phyloP scores from a whole-genome alignment of 352 stramenopile genomes.

The Phytophthora pseudosyringae region DNA sequence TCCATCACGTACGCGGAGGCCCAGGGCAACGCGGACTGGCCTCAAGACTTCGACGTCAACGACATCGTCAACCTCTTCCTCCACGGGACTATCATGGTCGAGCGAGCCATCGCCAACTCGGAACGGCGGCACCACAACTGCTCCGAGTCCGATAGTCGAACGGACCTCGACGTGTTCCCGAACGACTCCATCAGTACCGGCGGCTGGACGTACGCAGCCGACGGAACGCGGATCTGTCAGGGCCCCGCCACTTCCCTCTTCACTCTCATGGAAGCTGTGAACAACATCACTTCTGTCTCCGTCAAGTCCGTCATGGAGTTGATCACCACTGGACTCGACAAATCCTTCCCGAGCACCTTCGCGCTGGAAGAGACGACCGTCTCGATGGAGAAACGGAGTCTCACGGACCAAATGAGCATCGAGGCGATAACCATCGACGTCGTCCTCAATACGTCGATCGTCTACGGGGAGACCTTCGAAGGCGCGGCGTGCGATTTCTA shows the following conservation, averaged over 20 bases:
- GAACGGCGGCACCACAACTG: constrained; percentile 44
- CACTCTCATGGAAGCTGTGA: constrained; percentile 32
- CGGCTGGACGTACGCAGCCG: constrained; percentile 34
- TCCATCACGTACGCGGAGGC: constrained; percentile 21
- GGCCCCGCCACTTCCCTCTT: constrained; percentile 44
- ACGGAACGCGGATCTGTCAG: constrained; percentile 49
- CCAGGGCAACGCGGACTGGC: constrained; percentile 24
- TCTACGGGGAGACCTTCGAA: constrained; percentile 30
- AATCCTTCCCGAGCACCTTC: constrained; percentile 36
- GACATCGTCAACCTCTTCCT: constrained; percentile 44
- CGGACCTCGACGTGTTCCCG: constrained; percentile 27
- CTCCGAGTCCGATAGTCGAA: constrained; percentile 41
- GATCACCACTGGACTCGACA: constrained; percentile 35
- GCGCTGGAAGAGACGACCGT: constrained; percentile 34
- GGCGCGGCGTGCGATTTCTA: constrained; percentile 17
- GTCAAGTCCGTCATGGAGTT: constrained; percentile 31
- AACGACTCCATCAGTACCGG: constrained; percentile 16
- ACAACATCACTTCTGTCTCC: constrained; percentile 14
- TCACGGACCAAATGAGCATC: constrained; percentile 37
- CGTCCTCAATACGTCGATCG: constrained; percentile 22
- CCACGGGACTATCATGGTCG: constrained; percentile 49
- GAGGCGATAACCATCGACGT: constrained; percentile 40
- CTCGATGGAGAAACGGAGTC: constrained; percentile 29
- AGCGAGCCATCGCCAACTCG: constrained; percentile 43
- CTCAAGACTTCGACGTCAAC: constrained; percentile 26